Conservation (phyloP, 2,329 filamentous ascomycete genomes). For the Albifimbria verrucaria region DNA sequence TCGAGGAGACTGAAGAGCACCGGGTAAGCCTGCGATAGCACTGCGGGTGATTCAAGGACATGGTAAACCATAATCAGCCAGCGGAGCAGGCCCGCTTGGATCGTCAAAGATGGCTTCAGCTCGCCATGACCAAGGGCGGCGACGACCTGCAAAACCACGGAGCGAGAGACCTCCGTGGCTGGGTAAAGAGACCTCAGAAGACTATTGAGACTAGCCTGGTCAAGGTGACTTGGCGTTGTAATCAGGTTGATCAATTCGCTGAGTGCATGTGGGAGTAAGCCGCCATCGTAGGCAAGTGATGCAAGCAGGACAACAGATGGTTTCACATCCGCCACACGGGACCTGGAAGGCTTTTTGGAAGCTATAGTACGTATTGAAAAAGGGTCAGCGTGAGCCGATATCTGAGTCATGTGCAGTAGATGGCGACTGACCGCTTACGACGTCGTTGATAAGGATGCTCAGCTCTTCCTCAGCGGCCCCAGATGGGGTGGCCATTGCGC, state of each 20-base stretch:
- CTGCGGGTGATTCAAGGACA: conserved; percentile 58
- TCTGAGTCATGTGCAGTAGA: background rate
- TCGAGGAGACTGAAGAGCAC: conserved; percentile 80
- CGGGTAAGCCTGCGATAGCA: conserved; percentile 68
- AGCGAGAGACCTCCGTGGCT: conserved; percentile 56
- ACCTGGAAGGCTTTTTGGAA: conserved; percentile 61
- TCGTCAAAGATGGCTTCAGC: conserved; percentile 66
- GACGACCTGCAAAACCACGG: conserved; percentile 62
- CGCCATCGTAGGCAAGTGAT: conserved; percentile 63
- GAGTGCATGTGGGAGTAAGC: conserved; percentile 60
- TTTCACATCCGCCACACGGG: conserved; percentile 60
- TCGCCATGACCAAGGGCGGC: conserved; percentile 74
- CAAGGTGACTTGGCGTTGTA: conserved; percentile 64
- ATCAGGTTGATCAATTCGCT: conserved; percentile 63
- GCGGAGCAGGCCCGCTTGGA: conserved; percentile 68
- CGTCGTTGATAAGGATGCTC: background rate
- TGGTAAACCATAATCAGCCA: conserved; percentile 80
- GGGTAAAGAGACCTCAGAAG: conserved; percentile 77
- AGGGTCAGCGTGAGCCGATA: conserved; percentile 16
- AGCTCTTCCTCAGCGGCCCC: no score
- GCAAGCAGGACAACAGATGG: conserved; percentile 61
- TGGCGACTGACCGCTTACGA: background rate
- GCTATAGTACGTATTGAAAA: conserved; percentile 34
- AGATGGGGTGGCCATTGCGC: no score
- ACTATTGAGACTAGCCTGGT: conserved; percentile 68